Conservation (phyloP, 306 rosid species). For the Pyrus betulifolia region DNA sequence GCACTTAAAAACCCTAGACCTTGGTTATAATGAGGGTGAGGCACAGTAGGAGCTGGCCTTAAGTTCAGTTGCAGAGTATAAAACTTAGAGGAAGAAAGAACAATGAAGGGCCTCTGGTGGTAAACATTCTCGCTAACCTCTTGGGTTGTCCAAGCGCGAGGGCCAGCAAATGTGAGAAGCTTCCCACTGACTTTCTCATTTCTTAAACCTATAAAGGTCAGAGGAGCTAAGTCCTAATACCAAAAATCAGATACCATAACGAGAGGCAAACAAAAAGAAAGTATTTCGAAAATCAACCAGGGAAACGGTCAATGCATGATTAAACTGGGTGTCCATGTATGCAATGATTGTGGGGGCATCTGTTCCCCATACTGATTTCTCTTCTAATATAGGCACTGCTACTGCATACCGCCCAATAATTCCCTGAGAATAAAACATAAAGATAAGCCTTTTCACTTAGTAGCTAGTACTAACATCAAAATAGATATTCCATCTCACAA, state of each 20-base stretch:
- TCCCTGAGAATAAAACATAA: slow-evolving; percentile 40
- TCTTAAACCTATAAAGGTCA: too few species aligned
- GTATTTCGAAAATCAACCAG: neutral
- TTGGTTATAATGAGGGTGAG: neutral
- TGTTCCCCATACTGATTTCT: slow-evolving; percentile 98
- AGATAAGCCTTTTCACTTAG: neutral
- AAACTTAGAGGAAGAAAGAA: neutral
- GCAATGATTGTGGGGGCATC: slow-evolving; percentile 97
- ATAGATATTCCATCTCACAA: neutral
- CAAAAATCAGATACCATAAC: neutral
- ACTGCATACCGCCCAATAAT: slow-evolving; percentile 97
- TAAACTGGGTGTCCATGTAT: slow-evolving; percentile 95
- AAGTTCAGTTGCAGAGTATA: neutral
- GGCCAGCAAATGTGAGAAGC: slow-evolving; percentile 93
- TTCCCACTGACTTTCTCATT: slow-evolving; percentile 29
- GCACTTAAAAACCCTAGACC: neutral
- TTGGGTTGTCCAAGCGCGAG: slow-evolving; percentile 98
- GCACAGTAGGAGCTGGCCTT: neutral
- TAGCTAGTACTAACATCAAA: neutral
- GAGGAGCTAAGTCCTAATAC: slow-evolving; percentile 68
- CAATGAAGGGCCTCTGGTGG: neutral
- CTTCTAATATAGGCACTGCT: slow-evolving; percentile 94
- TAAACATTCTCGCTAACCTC: slow-evolving; percentile 38
- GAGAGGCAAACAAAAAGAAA: neutral
- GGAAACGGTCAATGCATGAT: neutral